These are phyloP conservation scores for Nitzschia palea DNA, from an alignment of 108 stramenopile species.

Conservation along the genomic window DNA sequence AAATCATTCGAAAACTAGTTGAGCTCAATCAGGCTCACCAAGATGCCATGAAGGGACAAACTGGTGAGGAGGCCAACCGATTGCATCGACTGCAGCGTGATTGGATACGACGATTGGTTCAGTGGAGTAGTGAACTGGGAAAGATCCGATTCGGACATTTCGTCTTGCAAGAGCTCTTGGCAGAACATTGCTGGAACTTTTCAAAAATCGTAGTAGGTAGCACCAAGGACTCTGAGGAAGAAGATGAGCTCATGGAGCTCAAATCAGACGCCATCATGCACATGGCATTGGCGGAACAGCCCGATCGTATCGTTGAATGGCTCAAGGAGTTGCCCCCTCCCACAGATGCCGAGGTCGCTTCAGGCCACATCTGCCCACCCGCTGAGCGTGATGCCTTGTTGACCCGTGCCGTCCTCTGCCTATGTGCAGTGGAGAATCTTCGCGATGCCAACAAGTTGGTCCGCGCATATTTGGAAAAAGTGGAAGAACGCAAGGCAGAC, in stretches of 20 bases:
- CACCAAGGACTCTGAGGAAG: slow-evolving; percentile 32
- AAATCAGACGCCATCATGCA: slow-evolving; percentile 74
- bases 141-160: slow-evolving; percentile 54
- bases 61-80: slow-evolving; percentile 51
- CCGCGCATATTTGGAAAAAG: slow-evolving; percentile 47
- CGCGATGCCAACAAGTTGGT: slow-evolving; percentile 67
- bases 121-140: slow-evolving; percentile 79
- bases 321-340: slow-evolving; percentile 67
- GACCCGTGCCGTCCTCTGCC: slow-evolving; percentile 71
- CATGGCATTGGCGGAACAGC: slow-evolving; percentile 77
- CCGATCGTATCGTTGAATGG: slow-evolving; percentile 52
- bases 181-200: slow-evolving; percentile 66
- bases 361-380: slow-evolving; percentile 75
- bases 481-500: slow-evolving; percentile 61
- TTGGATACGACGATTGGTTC: slow-evolving; percentile 58
- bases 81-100: slow-evolving; percentile 74
- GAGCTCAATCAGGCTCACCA: slow-evolving; percentile 60
- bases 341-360: slow-evolving; percentile 62
- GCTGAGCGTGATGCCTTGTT: slow-evolving; percentile 77
- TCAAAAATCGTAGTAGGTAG: slow-evolving; percentile 29
- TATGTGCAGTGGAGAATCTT: slow-evolving; percentile 76
- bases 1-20: slow-evolving; percentile 48
- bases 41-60: slow-evolving; percentile 54
- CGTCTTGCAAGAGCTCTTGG: slow-evolving; percentile 63
- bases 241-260: slow-evolving; percentile 50